Evolutionary conservation across 495 filamentous ascomycete genomes (phyloP).

Genomic region (Bathelium albidoporum): DNA sequence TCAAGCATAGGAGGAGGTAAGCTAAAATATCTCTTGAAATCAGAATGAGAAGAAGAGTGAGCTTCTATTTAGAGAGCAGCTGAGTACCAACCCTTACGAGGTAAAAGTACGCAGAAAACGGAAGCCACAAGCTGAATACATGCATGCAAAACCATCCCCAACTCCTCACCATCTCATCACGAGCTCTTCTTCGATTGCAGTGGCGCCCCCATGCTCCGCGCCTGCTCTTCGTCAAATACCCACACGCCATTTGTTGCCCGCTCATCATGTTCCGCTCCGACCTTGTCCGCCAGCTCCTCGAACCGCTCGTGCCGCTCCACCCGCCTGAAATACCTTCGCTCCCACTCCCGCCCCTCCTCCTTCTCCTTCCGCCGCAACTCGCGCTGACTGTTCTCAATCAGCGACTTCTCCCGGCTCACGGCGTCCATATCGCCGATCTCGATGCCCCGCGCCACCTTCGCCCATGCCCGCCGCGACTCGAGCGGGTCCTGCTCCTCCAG

Average conservation of each 20-base stretch:
- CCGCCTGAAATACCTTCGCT: conserved; percentile 69
- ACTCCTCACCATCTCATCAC: not conserved
- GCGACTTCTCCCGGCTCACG: conserved; percentile 65
- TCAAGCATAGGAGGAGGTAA: not conserved
- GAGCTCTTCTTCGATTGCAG: conserved; percentile 9
- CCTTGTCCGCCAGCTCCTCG: conserved; percentile 47
- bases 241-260: conserved; percentile 85
- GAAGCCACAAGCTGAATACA: not conserved
- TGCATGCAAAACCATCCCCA: not conserved
- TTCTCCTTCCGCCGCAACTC: conserved; percentile 74
- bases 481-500: conserved; percentile 75
- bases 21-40: too few species aligned
- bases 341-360: conserved; percentile 68
- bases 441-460: conserved; percentile 71
- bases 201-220: conserved; percentile 36
- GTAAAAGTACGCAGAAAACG: too few species aligned
- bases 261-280: conserved; percentile 46
- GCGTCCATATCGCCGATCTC: conserved; percentile 71
- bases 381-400: conserved; percentile 86
- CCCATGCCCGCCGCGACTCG: conserved; percentile 83
- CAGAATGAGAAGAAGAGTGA: too few species aligned
- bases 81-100: too few species aligned
- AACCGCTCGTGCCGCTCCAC: conserved; percentile 47
- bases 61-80: not conserved
- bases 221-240: conserved; percentile 66